These are phyloP conservation scores for Penicillium sp. DNA, from an alignment of 2,329 filamentous ascomycete species.

Conservation along the genomic window DNA sequence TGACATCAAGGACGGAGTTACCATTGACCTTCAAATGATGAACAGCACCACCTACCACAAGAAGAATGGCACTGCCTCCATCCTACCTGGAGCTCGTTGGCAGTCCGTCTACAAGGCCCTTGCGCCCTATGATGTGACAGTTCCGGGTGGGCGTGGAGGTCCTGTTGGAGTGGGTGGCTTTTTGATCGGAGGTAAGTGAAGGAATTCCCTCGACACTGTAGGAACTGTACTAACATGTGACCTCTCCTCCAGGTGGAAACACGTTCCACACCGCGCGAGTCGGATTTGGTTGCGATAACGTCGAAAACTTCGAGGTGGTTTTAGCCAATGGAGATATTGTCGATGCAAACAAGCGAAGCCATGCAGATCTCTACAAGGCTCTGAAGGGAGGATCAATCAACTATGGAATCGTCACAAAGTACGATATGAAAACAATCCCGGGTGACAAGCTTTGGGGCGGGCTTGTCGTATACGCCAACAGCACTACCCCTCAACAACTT, in stretches of 20 bases:
- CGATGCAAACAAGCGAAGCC: slow-evolving; percentile 43
- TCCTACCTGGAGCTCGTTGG: slow-evolving; percentile 24
- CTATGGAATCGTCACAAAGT: slow-evolving; percentile 46
- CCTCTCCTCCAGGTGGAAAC: slow-evolving; percentile 43
- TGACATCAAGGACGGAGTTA: slow-evolving; percentile 46
- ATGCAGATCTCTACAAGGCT: slow-evolving; percentile 55
- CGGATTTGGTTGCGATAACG: slow-evolving; percentile 55
- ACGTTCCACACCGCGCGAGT: slow-evolving; percentile 49
- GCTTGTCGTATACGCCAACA: slow-evolving; percentile 13
- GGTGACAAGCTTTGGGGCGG: slow-evolving; percentile 27
- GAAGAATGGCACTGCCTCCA: slow-evolving; percentile 10
- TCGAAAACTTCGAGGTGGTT: slow-evolving; percentile 55
- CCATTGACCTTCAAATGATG: slow-evolving; percentile 40
- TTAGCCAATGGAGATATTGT: slow-evolving; percentile 53
- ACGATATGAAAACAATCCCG: slow-evolving; percentile 23
- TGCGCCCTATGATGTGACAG: slow-evolving; percentile 13
- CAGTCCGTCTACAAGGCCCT: slow-evolving; percentile 18
- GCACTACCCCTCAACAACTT: slow-evolving; percentile 21
- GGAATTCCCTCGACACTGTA: not conserved
- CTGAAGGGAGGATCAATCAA: slow-evolving; percentile 61
- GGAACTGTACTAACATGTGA: not conserved
- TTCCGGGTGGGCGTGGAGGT: slow-evolving; percentile 23
- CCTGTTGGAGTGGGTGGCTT: slow-evolving; percentile 27
- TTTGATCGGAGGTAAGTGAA: slow-evolving; percentile 20
- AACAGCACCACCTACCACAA: slow-evolving; percentile 21